A percentile compares a stretch with the other conserved stretches of the same genome.
phyloP scores from a whole-genome alignment of 306 rosid species.

The Trifolium repens region DNA sequence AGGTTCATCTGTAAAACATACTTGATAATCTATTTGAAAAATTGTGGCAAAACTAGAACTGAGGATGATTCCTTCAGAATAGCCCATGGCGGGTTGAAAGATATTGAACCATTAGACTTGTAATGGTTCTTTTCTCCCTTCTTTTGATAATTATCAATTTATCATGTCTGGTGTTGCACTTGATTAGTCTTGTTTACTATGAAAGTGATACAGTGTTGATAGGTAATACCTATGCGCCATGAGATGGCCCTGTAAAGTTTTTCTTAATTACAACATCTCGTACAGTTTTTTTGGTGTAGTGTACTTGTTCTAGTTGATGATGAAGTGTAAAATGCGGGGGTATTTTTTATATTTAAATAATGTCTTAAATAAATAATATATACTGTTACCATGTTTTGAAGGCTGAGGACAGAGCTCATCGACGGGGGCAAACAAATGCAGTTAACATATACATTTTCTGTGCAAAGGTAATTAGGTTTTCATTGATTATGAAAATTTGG shows the following conservation, averaged over 20 bases:
- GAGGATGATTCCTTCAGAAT: conserved; percentile 8
- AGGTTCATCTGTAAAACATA: conserved; percentile 5
- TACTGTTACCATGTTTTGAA: conserved; percentile 52
- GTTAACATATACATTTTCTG: conserved; percentile 87
- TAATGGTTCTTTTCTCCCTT: conserved; percentile 27
- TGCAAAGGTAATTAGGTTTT: conserved; percentile 72
- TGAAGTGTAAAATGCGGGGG: conserved; percentile 29
- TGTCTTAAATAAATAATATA: conserved; percentile 35
- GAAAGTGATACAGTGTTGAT: conserved; percentile 8
- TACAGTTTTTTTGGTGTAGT: conserved; percentile 15
- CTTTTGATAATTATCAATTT: conserved; percentile 21
- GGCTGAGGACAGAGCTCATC: conserved; percentile 99
- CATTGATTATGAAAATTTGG: conserved; percentile 35
- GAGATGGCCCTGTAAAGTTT: conserved; percentile 6
- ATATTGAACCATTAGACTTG: conserved; percentile 4
- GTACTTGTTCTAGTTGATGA: conserved; percentile 24
- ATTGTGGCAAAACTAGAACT: conserved; percentile 10
- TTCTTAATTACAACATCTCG: background rate
- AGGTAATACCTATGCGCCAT: conserved; percentile 5
- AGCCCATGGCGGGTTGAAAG: background rate
- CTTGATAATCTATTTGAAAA: conserved; percentile 20
- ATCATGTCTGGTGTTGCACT: conserved; percentile 21
- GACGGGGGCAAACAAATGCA: conserved; percentile 91
- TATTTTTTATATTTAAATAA: conserved; percentile 1
- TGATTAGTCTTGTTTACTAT: conserved; percentile 21